phyloP scores from a whole-genome alignment of 768 basidiomycete genomes.

The Lactarius quietus region DNA sequence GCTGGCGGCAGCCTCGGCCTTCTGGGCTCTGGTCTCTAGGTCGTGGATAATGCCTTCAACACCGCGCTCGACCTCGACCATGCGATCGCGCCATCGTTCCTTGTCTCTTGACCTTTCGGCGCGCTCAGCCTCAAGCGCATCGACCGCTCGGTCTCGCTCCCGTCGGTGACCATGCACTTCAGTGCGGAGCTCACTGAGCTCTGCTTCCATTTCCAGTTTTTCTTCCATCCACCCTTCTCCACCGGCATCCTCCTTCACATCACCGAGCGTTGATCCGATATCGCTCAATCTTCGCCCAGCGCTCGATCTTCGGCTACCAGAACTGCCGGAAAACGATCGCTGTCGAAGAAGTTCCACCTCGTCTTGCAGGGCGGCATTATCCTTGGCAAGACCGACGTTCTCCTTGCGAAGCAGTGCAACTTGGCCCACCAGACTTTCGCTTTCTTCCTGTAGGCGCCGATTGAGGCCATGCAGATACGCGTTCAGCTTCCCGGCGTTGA shows the following conservation, averaged over 20 bases:
- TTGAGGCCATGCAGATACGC: conserved; percentile 84
- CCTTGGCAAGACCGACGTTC: conserved; percentile 24
- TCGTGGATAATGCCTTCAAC: conserved; percentile 64
- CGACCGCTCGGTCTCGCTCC: conserved; percentile 39
- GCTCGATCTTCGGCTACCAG: conserved; percentile 35
- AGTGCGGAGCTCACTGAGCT: conserved; percentile 34
- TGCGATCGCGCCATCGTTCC: conserved; percentile 65
- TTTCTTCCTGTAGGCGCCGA: conserved; percentile 79
- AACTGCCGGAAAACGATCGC: conserved; percentile 15
- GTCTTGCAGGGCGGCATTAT: conserved; percentile 17
- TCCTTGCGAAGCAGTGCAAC: conserved; percentile 52
- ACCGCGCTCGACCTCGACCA: conserved; percentile 66
- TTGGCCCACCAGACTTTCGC: conserved; percentile 57
- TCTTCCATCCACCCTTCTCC: conserved; percentile 73
- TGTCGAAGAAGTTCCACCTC: conserved; percentile 26
- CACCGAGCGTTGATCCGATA: conserved; percentile 48
- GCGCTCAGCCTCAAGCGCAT: conserved; percentile 51
- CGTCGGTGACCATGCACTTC: conserved; percentile 37
- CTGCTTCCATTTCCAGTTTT: conserved; percentile 49
- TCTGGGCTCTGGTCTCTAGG: conserved; percentile 52
- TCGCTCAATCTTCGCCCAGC: conserved; percentile 49
- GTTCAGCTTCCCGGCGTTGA: conserved; percentile 84
- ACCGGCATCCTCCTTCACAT: conserved; percentile 58
- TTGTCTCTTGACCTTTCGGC: conserved; percentile 61
- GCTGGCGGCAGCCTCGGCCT: conserved; percentile 47